Base-by-base conservation (phyloP, 768 basidiomycete species). In the Leccinum longicurvipes region DNA sequence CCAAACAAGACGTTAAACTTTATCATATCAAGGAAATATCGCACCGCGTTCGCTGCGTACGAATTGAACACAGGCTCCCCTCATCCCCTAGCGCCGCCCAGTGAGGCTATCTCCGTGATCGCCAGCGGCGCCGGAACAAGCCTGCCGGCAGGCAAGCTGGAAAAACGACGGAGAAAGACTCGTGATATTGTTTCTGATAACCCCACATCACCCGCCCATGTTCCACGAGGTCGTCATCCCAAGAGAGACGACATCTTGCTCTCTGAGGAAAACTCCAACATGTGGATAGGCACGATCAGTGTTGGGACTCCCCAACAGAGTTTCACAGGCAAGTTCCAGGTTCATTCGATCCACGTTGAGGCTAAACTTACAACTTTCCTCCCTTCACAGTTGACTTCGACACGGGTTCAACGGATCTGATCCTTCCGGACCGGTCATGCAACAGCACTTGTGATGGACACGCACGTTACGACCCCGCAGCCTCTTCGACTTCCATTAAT, bases 351-450 rank as follows among this genome's bases (percentile, higher is more conserved):
- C 45, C n/a, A 25, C 29, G 31, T 41, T 46, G 14, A n/a, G n/a
- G n/a, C n/a, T 51, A 32, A 41, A 53, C 21, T 8, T 31, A 39
- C 17, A 2, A 23, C 29, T 41, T 27, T 27, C 15, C 21, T n/a
- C 6, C 39, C 41, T 41, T 47, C 55, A n/a, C 54, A 78, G 79
- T 82, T 42, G 78, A 80, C 61, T 79, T 81, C 54, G 81, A 82
- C 60, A 82, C 80, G 17, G 79, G 82, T 25, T 81, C 79, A 42
- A 70, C 76, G 46, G 82, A 84, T 66, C 66, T 81, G 9, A 72
- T 83, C 62, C 60, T 80, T 28, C 75, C 78, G 9, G 57, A 57
- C 3, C 17, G 62, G 27, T 25, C 34, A 31, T 77, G 76, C 51
- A 50, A 31, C 34, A 47, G 46, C 28, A 66, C 59, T 39, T 79